phyloP scores from a whole-genome alignment of 78 protist species.

The Planoprotostelium fungivorum region DNA sequence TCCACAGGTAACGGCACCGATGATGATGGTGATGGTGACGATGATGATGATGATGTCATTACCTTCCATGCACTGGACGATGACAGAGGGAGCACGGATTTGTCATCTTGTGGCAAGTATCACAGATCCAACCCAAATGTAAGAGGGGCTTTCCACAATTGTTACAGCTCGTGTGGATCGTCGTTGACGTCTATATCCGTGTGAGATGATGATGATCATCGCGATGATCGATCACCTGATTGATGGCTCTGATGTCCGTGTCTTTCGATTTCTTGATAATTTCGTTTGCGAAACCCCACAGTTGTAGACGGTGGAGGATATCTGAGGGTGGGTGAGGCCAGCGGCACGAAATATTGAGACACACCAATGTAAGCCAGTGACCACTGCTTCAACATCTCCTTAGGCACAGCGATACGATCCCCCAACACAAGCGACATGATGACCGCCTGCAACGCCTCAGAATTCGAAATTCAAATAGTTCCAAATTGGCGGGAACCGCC shows the following conservation, averaged over 20 bases:
- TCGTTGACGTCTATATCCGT: neutral
- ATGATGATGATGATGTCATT: too few relatives aligned
- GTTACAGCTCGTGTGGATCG: slow-evolving; percentile 1
- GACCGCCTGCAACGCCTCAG: neutral
- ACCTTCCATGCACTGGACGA: neutral
- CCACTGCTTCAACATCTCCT: neutral
- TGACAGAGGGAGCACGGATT: neutral
- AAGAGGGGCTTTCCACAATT: neutral
- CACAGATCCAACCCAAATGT: neutral
- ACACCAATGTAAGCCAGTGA: neutral
- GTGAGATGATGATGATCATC: too few relatives aligned
- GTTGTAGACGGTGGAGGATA: slow-evolving; percentile 23
- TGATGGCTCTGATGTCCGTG: neutral
- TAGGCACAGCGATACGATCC: neutral
- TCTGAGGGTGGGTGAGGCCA: neutral
- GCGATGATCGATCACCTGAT: neutral
- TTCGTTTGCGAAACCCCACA: slow-evolving; percentile 36
- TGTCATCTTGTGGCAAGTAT: neutral
- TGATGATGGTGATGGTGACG: too few relatives aligned
- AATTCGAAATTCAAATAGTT: neutral
- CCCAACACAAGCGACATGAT: neutral
- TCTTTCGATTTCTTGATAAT: slow-evolving; percentile 15
- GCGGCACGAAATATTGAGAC: neutral
- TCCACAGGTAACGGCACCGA: too few relatives aligned
- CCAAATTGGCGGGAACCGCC: neutral